Base-by-base conservation (phyloP, 169 alveolate genomes). In the Eimeria praecox region DNA sequence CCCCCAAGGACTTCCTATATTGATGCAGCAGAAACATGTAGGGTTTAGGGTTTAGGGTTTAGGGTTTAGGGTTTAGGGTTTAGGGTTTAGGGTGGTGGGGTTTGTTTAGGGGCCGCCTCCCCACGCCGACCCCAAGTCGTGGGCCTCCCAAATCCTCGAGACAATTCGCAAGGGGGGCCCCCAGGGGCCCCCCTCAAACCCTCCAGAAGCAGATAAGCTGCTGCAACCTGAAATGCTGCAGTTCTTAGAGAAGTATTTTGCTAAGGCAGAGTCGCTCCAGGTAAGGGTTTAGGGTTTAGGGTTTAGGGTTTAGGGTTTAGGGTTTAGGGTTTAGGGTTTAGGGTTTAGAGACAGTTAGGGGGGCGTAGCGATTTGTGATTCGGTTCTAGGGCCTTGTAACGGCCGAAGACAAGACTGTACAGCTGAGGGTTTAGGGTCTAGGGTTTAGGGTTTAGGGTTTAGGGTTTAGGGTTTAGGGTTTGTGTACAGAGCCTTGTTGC, bases 401-500 rank as follows among this genome's bases (percentile, higher is more conserved):
- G n/a, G n/a, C n/a, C n/a, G n/a, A n/a, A n/a, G n/a, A n/a, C n/a
- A n/a, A n/a, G n/a, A n/a, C n/a, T n/a, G n/a, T n/a, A n/a, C n/a
- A n/a, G 1, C 22, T 22, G 27, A 30, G 46, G 22, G 42, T 2
- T 38, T n/a, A 30, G 10, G 82, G 82, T 3, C 9, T 33, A 12
- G 82, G 82, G 49, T 46, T 30, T 30, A 38, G 82, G 82, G 82
- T 33, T 12, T 66, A 66, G 9, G 78, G 38, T 71, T 71, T 30
- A 22, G 82, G 82, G 14, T n/a, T 38, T 38, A 33, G 4, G 87
- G 87, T 42, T 77, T 38, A 38, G 82, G 82, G 82, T 71, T 0
- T 71, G 46, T 46, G 46, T 44, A 62, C 87, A 77, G 87, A 77
- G 87, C 49, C 59, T 77, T 38, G 49, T 77, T 59, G 62, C 87